Percentiles rank a stretch among this genome's conserved stretches.
Evolutionary conservation across 177 flowering plant genomes (phyloP).

Genomic region (Tripterygium wilfordii): DNA sequence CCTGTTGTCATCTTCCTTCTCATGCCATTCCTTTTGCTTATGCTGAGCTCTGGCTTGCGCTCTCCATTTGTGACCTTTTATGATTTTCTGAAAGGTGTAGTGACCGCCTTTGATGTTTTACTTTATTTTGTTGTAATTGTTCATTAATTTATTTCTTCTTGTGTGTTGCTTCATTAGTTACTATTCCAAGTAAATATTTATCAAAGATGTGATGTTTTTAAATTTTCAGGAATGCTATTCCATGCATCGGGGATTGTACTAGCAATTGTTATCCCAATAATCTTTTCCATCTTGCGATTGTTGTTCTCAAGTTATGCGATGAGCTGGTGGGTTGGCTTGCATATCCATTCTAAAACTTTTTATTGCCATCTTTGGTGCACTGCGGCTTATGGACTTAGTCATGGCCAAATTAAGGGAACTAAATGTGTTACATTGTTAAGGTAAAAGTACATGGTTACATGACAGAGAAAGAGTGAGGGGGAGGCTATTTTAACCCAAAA

Average conservation of each 20-base stretch:
- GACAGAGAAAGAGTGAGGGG: too few species aligned
- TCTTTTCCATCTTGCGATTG: conserved; percentile 64
- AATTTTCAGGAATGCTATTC: conserved; percentile 61
- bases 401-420: too few species aligned
- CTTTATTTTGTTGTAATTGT: background rate
- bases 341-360: too few species aligned
- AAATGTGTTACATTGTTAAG: too few species aligned
- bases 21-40: conserved; percentile 45
- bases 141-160: background rate
- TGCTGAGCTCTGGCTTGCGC: conserved; percentile 26
- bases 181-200: too few species aligned
- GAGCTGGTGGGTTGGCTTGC: conserved; percentile 71
- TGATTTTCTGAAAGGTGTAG: conserved; percentile 67
- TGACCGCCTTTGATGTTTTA: background rate
- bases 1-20: conserved; percentile 59
- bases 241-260: conserved; percentile 60
- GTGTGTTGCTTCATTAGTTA: too few species aligned
- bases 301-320: conserved; percentile 61
- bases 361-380: too few species aligned
- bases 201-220: too few species aligned
- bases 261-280: conserved; percentile 58
- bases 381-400: too few species aligned
- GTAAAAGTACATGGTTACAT: too few species aligned
- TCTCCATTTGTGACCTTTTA: conserved; percentile 32
- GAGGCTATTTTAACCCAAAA: too few species aligned